Evolutionary conservation across 768 basidiomycete genomes (phyloP).

Genomic region (Melanogaster broomeanus): DNA sequence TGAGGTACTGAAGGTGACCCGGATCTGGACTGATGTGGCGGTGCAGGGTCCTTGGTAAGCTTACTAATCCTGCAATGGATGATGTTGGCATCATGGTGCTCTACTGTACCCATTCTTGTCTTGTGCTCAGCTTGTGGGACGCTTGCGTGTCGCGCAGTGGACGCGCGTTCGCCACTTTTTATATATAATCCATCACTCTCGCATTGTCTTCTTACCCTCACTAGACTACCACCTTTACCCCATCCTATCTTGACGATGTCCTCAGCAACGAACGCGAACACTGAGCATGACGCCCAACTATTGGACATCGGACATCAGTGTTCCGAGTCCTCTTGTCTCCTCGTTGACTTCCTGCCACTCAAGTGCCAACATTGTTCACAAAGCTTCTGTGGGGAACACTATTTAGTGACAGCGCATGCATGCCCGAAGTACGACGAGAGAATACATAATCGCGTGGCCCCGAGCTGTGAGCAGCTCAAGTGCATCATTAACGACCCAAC

Average conservation of each 20-base stretch:
- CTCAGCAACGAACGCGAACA: constrained; percentile 14
- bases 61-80: background rate
- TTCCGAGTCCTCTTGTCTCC: constrained; percentile 60
- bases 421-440: constrained; percentile 72
- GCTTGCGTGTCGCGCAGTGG: constrained; percentile 20
- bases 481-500: background rate
- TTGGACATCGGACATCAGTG: constrained; percentile 74
- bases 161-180: constrained; percentile 31
- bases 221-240: background rate
- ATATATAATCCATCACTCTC: constrained; percentile 15
- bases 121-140: background rate
- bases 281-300: constrained; percentile 53
- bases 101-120: background rate
- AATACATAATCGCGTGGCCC: constrained; percentile 74
- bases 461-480: constrained; percentile 54
- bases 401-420: constrained; percentile 63
- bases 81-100: background rate
- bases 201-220: background rate
- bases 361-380: constrained; percentile 79
- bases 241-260: constrained; percentile 23
- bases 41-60: background rate
- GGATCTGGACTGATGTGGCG: too few relatives aligned
- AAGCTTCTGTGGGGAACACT: constrained; percentile 80
- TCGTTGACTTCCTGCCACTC: constrained; percentile 85
- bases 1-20: too few relatives aligned